Base-by-base conservation (phyloP, 2,329 filamentous ascomycete species). In the Talaromyces sp. region DNA sequence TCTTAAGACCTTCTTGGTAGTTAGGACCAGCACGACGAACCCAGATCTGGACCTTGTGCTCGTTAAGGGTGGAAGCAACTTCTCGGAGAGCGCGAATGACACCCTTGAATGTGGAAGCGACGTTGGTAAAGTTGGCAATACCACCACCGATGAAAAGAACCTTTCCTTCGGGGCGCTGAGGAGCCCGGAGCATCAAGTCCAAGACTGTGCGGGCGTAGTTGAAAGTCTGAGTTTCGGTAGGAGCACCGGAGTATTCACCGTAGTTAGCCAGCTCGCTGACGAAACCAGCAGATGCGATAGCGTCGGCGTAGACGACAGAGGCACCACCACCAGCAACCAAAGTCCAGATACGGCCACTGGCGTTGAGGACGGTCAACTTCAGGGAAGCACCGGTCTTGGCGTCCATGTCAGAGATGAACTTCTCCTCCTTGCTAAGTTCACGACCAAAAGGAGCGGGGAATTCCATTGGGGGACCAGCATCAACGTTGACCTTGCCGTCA, bases 121-220 rank as follows among this genome's bases (percentile, higher is more conserved):
- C 95, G 82, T 98, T 99, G 85, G 95, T 99, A 84, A 99, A 99
- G 89, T 99, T 99, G 85, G 95, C 95, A 86, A 99, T 99, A 86
- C 95, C 95, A 83, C 95, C 95, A 80, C 95, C 95, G 70, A 99
- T 98, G 86, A 99, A 99, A 69, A 99, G 89, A 60, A 99, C 92
- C 87, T 98, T 99, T 84, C 95, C 95, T 75, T 97, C 89, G 66
- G 91, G 86, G 79, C 86, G 84, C 76, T 87, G 79, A 64, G 95
- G 93, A 62, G 93, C 89, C 70, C 95, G 91, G 71, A 99, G 90
- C 91, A 99, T 96, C 68, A 99, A 88, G 79, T 99, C 95, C 67
- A 99, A 85, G 67, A 99, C 92, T 33, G 95, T 99, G 75, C 91
- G 90, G 75, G 95, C 93, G 82, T 99, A 99, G 88, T 98, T 93